Percentiles rank a stretch among this genome's conserved stretches.
Evolutionary conservation across 805 yeast genomes (phyloP).

Genomic region (Candida peoriensis): DNA sequence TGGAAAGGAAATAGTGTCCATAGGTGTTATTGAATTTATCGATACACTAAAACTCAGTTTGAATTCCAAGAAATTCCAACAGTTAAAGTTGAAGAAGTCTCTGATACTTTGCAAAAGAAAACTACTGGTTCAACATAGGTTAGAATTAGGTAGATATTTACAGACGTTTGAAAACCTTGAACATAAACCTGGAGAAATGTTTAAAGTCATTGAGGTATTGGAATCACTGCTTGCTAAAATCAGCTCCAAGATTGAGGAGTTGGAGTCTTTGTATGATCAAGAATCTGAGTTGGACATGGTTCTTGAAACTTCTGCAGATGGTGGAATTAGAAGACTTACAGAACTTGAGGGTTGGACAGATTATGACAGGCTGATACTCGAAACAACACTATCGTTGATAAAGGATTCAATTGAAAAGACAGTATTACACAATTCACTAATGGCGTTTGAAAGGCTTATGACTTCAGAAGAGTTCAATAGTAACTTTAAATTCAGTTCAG

Average conservation of each 20-base stretch:
- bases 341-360: slow-evolving; percentile 56
- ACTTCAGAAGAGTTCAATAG: slow-evolving; percentile 24
- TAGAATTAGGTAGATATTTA: slow-evolving; percentile 29
- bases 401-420: slow-evolving; percentile 48
- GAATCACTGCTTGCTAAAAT: slow-evolving; percentile 33
- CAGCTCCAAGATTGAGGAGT: slow-evolving; percentile 39
- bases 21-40: slow-evolving; percentile 37
- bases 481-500: slow-evolving; percentile 17
- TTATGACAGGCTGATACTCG: slow-evolving; percentile 37
- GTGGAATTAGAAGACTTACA: slow-evolving; percentile 40
- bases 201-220: slow-evolving; percentile 22
- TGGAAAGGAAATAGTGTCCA: slow-evolving; percentile 34
- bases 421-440: slow-evolving; percentile 49
- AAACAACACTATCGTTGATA: slow-evolving; percentile 35
- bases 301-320: slow-evolving; percentile 38
- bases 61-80: slow-evolving; percentile 38
- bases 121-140: slow-evolving; percentile 36
- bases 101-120: slow-evolving; percentile 33
- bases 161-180: slow-evolving; percentile 18
- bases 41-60: slow-evolving; percentile 37
- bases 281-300: slow-evolving; percentile 51
- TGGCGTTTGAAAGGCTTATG: slow-evolving; percentile 46
- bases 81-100: slow-evolving; percentile 35
- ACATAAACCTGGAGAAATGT: slow-evolving; percentile 21
- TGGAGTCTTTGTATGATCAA: slow-evolving; percentile 45